Base-by-base conservation (phyloP, 805 yeast genomes). In the Yamadazyma tumulicola region DNA sequence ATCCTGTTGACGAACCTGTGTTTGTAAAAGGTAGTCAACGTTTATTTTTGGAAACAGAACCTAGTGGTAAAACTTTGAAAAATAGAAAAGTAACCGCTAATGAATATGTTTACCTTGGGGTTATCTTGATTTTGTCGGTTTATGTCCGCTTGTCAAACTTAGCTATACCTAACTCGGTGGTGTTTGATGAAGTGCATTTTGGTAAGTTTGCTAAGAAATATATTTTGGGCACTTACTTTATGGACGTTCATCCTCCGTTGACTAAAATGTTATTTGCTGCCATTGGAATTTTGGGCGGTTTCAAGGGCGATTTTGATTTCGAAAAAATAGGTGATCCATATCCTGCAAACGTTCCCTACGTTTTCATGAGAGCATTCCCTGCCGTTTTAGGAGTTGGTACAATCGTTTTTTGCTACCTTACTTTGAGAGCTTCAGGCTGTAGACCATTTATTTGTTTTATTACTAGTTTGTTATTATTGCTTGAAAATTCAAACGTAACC, bases 131-230 rank as follows among this genome's bases (percentile, higher is more conserved):
- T n/a, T 46, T 69, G 2, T 74, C 95, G 0, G 42, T 69, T 9
- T 49, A 59, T 30, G 73, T 86, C 32, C 77, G 99, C 47, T 66
- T 83, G 34, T 64, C 69, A 45, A 64, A 72, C 35, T 65, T 93
- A 39, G 64, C 73, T 18, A 53, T 63, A 42, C 99, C 99, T 25
- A 61, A 78, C 49, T 77, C 89, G 19, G 94, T 88, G 23, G 95
- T 91, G 9, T 85, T 85, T 46, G 96, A 88, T 58, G 98, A 91
- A 59, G 93, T 85, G 26, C 95, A 85, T 60, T 93, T 93, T 51
- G 98, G 98, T 37, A 94, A 94, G n/a, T 93, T 91, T 63, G 95
- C 96, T 20, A 73, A 81, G 39, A 79, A 85, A 59, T 93, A 88
- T 63, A 71, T 79, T 35, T 58, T 63, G 34, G 85, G 86, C 13